Conservation (phyloP, 169 alveolate species). For the Cryptosporidium felis region DNA sequence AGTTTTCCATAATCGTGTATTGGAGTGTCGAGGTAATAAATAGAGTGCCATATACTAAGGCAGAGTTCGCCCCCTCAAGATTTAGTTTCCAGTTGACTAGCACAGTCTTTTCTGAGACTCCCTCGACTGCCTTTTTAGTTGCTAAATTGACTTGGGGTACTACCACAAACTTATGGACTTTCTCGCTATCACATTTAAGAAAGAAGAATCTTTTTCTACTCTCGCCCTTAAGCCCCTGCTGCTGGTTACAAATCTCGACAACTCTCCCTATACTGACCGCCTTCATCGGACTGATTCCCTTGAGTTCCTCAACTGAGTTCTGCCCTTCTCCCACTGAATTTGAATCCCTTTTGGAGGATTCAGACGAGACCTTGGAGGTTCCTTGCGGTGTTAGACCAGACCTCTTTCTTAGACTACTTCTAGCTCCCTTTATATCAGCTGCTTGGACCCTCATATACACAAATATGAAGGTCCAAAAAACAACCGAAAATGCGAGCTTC, state of each 20-base stretch:
- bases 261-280: slow-evolving; percentile 41
- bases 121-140: slow-evolving; percentile 9
- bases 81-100: slow-evolving; percentile 32
- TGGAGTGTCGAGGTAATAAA: slow-evolving; percentile 19
- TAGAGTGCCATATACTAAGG: slow-evolving; percentile 17
- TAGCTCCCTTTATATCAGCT: background rate
- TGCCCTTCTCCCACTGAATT: background rate
- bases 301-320: background rate
- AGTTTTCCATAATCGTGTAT: slow-evolving; percentile 19
- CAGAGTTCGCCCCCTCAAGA: slow-evolving; percentile 62
- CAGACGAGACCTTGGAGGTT: slow-evolving; percentile 30
- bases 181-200: slow-evolving; percentile 33
- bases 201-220: slow-evolving; percentile 8
- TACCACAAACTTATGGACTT: background rate
- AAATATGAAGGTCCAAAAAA: background rate
- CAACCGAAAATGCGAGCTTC: background rate
- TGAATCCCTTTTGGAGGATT: slow-evolving; percentile 3
- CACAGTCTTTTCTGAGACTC: background rate
- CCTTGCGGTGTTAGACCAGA: slow-evolving; percentile 33
- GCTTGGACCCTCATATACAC: background rate
- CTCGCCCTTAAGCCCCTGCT: slow-evolving; percentile 44
- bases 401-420: slow-evolving; percentile 17
- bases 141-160: slow-evolving; percentile 22
- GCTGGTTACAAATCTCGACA: slow-evolving; percentile 44
- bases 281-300: slow-evolving; percentile 16